Evolutionary conservation across 2,329 filamentous ascomycete genomes (phyloP), one percentile per base, ranked within the genome.

Genomic region (Escovopsis weberi): DNA sequence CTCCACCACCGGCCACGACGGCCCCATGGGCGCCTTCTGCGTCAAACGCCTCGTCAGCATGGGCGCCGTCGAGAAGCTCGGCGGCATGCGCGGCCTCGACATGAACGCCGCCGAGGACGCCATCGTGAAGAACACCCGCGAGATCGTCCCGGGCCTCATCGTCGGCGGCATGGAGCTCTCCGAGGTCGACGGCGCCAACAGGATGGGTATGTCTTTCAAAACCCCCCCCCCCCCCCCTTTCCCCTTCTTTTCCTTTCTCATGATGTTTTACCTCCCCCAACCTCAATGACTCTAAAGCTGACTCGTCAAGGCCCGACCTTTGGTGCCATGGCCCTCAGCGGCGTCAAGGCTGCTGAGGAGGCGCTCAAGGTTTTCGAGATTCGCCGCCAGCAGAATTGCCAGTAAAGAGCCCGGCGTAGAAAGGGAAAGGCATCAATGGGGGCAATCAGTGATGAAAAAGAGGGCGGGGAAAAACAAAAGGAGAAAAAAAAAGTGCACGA

Each of bases 131-230:
- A 73, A 82, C 51, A 94, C 87, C 6, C 79, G 87, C 47, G 87
- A 94, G 69, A 74, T 95, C 46, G 78, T 87, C 12, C 85, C 85
- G 6, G 87, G 88, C 26, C 68, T 95, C 49, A 86, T 94, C 54
- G 82, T 93, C n/a, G 88, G 87, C 42, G 88, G 87, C 34, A 95
- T 95, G 87, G 87, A 94, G 63, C 69, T 94, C 51, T 85, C 80
- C 45, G 87, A 94, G 64, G 79, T 94, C 30, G 87, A 94, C 55
- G 87, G 86, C 15, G 85, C 85, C 48, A 93, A 93, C 67, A 77
- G 87, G 42, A 94, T 94, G 87, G 88, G 80, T 59, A 54, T 45
- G 62, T 1, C 26, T n/a, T 4, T 18, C 15, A 12, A 1, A 7
- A n/a, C 2, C 15, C 15, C 15, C 15, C 15, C 15, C 15, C 15